These are phyloP conservation scores for Ascochyta pisi DNA, from an alignment of 2,329 filamentous ascomycete genomes.

Conservation along the genomic window DNA sequence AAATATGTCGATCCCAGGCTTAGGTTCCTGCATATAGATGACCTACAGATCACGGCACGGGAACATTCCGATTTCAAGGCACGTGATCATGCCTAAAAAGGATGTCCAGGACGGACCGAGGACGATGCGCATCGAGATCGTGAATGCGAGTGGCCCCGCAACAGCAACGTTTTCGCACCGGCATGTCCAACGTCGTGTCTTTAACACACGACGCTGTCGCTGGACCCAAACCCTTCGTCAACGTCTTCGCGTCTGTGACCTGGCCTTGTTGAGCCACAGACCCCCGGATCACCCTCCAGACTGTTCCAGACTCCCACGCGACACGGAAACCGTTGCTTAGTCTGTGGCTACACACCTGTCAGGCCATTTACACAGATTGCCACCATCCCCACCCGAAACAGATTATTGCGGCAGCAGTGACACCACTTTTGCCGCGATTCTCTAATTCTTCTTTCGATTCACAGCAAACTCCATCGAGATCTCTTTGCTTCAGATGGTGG, in stretches of 20 bases:
- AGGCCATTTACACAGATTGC: slow-evolving; percentile 3
- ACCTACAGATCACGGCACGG: background rate
- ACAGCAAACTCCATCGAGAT: background rate
- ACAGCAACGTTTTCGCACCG: slow-evolving; percentile 12
- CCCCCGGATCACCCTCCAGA: slow-evolving; percentile 4
- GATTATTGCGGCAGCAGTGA: background rate
- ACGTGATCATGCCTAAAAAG: background rate
- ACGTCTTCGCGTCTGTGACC: background rate
- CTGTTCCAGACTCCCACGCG: slow-evolving; percentile 14
- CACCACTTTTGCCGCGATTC: background rate
- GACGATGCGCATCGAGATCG: slow-evolving; percentile 12
- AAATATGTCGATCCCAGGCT: no score
- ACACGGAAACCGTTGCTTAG: slow-evolving; percentile 11
- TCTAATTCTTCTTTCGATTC: background rate
- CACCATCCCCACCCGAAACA: background rate
- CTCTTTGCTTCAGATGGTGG: slow-evolving; percentile 8
- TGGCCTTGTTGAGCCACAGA: background rate
- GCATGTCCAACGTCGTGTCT: background rate
- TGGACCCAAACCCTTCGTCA: background rate
- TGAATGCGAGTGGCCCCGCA: slow-evolving; percentile 10
- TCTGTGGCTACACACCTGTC: background rate
- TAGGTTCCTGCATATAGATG: background rate
- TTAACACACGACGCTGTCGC: background rate
- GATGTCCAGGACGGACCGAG: background rate
- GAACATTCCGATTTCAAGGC: background rate